Evolutionary conservation across 2,329 filamentous ascomycete species (phyloP).

Genomic region (Leptodontidium sp.): DNA sequence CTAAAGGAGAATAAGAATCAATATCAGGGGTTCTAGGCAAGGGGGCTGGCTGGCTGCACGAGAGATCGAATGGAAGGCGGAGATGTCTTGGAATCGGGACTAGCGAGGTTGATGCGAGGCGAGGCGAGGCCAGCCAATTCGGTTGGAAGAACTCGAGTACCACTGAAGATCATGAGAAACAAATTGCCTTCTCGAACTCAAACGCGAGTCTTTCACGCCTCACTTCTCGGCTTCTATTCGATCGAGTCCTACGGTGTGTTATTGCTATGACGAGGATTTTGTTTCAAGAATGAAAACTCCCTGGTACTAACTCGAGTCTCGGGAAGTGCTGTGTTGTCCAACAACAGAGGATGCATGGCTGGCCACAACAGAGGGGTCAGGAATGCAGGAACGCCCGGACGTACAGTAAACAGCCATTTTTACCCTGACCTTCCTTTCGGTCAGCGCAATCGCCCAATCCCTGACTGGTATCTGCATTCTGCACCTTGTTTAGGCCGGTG

Average conservation of each 20-base stretch:
- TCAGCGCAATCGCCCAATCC: neutral
- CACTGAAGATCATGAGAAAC: neutral
- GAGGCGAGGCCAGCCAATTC: conserved; percentile 5
- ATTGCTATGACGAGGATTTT: neutral
- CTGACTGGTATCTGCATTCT: neutral
- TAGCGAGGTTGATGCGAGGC: neutral
- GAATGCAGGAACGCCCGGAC: conserved; percentile 13
- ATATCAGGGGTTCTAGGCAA: conserved; percentile 4
- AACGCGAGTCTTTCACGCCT: no score
- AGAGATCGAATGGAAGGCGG: conserved; percentile 5
- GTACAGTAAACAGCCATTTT: no score
- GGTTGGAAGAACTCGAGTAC: neutral
- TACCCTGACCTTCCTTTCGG: no score
- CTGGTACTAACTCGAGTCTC: neutral
- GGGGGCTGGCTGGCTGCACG: neutral
- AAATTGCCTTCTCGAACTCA: neutral
- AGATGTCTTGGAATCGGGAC: conserved; percentile 4
- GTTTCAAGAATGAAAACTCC: conserved; percentile 1
- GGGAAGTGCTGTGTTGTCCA: neutral
- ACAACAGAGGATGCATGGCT: neutral
- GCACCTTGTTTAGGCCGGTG: neutral
- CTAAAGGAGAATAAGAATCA: neutral
- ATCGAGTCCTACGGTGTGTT: neutral
- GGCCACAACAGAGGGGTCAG: neutral
- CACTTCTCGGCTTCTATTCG: neutral